Conservation (phyloP, 1,284 basidiomycete genomes). For the Chondrostereum purpureum region DNA sequence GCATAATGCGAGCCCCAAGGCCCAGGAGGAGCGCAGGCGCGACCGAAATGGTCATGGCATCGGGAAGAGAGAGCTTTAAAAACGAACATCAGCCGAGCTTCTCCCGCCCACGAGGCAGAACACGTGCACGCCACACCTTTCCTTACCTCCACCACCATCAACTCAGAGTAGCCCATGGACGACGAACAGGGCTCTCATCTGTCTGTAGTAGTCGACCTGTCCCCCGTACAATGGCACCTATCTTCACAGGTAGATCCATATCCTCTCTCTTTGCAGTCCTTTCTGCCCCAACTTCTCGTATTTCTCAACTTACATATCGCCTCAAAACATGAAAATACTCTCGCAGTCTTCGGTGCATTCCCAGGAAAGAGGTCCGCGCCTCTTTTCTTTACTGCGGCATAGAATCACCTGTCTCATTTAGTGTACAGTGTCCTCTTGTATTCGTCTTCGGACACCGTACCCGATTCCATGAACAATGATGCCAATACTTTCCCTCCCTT, state of each 20-base stretch:
- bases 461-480: conserved; percentile 41
- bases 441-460: conserved; percentile 51
- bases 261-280: conserved; percentile 56
- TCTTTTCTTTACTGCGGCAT: conserved; percentile 5
- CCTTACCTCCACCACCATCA: too few relatives aligned
- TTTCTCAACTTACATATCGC: conserved; percentile 94
- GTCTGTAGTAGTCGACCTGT: conserved; percentile 77
- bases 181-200: conserved; percentile 49
- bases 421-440: conserved; percentile 62
- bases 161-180: too few relatives aligned
- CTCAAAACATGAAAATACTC: conserved; percentile 83
- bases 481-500: conserved; percentile 84
- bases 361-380: conserved; percentile 67
- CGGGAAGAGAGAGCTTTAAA: background rate
- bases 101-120: too few relatives aligned
- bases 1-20: conserved; percentile 62
- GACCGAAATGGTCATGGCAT: conserved; percentile 31
- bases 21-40: conserved; percentile 44
- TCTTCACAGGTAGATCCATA: conserved; percentile 38
- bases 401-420: background rate
- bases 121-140: too few relatives aligned
- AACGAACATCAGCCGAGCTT: background rate
- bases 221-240: conserved; percentile 76
- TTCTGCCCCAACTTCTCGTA: conserved; percentile 78
- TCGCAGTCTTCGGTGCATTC: conserved; percentile 88